Conservation (phyloP, 345 rosid species). For the Eucalyptus pauciflora region DNA sequence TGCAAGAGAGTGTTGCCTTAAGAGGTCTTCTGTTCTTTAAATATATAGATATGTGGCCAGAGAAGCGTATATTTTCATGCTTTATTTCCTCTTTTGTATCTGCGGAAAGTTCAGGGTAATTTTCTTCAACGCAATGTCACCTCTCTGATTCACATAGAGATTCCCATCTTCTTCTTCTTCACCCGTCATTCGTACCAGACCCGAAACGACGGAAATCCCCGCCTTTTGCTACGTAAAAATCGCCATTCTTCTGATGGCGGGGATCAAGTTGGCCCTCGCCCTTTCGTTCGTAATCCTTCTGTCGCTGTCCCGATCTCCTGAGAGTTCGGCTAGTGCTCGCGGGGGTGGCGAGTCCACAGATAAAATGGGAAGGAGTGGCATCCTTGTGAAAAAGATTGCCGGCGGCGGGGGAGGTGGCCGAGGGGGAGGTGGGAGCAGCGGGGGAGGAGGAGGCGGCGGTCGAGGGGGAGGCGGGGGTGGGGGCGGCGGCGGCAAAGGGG, state of each 20-base stretch:
- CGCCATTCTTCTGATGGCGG: background rate
- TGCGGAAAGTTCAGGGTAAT: background rate
- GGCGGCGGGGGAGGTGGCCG: background rate
- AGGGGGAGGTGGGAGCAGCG: background rate
- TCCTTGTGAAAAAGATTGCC: background rate
- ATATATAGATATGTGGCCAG: background rate
- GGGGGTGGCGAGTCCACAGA: background rate
- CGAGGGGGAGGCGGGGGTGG: background rate
- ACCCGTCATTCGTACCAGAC: background rate
- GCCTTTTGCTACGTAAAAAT: background rate
- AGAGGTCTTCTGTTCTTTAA: background rate
- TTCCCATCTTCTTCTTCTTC: background rate
- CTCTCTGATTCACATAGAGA: background rate
- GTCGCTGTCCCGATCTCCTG: background rate
- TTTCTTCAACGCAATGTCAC: background rate
- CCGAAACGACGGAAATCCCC: background rate
- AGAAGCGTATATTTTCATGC: background rate
- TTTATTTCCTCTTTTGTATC: background rate
- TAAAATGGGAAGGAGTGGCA: background rate
- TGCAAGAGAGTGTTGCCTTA: background rate
- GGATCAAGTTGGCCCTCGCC: background rate
- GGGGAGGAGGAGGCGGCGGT: background rate
- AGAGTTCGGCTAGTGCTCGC: background rate
- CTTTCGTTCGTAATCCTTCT: background rate
- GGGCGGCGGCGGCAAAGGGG: background rate